Percentiles rank a stretch among this genome's conserved stretches.
These are phyloP conservation scores for Dujonia santamariae DNA, from an alignment of 1,139 yeast genomes.

Conservation along the genomic window DNA sequence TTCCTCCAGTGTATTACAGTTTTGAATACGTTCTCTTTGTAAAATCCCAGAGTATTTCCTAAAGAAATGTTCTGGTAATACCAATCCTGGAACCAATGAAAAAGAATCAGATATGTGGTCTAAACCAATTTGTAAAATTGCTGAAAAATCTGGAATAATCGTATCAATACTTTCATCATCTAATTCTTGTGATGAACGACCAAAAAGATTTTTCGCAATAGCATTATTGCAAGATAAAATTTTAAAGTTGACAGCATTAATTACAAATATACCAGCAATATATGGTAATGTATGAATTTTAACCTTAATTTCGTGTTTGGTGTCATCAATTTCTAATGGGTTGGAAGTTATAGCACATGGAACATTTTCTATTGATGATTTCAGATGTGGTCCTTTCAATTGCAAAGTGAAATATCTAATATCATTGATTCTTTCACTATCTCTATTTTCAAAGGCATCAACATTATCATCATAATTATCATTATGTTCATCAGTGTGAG, in stretches of 20 bases:
- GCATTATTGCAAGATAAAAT: conserved; percentile 74
- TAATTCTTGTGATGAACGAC: conserved; percentile 50
- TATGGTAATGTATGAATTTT: conserved; percentile 78
- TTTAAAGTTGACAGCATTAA: conserved; percentile 46
- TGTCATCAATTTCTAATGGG: conserved; percentile 42
- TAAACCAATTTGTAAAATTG: conserved; percentile 49
- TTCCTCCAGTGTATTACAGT: conserved; percentile 23
- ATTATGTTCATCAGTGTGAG: conserved; percentile 13
- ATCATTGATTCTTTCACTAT: conserved; percentile 49
- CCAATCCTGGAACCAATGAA: conserved; percentile 49
- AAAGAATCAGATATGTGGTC: conserved; percentile 35
- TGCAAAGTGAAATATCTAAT: conserved; percentile 63
- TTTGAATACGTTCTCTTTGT: conserved; percentile 15
- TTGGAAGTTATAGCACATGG: conserved; percentile 74
- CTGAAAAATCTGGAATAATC: conserved; percentile 65
- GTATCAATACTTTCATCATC: conserved; percentile 49
- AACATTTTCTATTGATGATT: conserved; percentile 30
- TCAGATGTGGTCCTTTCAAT: conserved; percentile 23
- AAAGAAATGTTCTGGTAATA: conserved; percentile 86
- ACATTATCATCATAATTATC: conserved; percentile 16
- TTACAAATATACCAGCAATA: conserved; percentile 80
- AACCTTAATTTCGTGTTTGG: conserved; percentile 42
- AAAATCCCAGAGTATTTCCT: conserved; percentile 49
- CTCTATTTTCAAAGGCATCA: conserved; percentile 16
- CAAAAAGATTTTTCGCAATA: conserved; percentile 75